Percentiles rank a stretch among this genome's conserved stretches.
These are phyloP conservation scores for Malus asiatica DNA, from an alignment of 306 rosid genomes.

Conservation along the genomic window DNA sequence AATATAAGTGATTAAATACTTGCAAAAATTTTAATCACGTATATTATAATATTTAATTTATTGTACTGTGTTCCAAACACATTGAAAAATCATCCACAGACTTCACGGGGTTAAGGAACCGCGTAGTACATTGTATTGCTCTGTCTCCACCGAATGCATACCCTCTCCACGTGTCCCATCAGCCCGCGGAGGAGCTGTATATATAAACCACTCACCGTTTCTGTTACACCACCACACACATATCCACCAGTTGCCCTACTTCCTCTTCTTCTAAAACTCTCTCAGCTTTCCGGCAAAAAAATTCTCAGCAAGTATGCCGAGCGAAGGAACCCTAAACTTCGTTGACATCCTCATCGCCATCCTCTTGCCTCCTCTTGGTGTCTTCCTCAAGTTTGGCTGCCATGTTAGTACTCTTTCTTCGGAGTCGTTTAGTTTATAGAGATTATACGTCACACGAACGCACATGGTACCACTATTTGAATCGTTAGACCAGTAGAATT, in stretches of 20 bases:
- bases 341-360: conserved; percentile 70
- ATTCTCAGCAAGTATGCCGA: conserved; percentile 26
- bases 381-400: conserved; percentile 82
- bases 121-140: not conserved
- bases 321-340: conserved; percentile 39
- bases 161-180: conserved; percentile 10
- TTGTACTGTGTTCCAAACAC: rapidly evolving
- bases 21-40: no score
- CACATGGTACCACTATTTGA: no score
- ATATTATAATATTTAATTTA: rapidly evolving
- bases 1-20: no score
- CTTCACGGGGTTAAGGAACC: conserved; percentile 29
- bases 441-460: not conserved
- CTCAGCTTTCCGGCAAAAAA: not conserved
- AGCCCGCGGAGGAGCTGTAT: not conserved
- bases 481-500: no score
- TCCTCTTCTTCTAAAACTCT: not conserved
- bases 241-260: not conserved
- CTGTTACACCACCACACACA: not conserved
- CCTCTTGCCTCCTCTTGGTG: conserved; percentile 84
- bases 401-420: conserved; percentile 16
- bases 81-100: not conserved
- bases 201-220: not conserved
- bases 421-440: not conserved
- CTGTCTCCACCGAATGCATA: not conserved